Evolutionary conservation across 495 filamentous ascomycete genomes (phyloP), one percentile per base, ranked within the genome.

Genomic region (Penicillium ochrochloron): DNA sequence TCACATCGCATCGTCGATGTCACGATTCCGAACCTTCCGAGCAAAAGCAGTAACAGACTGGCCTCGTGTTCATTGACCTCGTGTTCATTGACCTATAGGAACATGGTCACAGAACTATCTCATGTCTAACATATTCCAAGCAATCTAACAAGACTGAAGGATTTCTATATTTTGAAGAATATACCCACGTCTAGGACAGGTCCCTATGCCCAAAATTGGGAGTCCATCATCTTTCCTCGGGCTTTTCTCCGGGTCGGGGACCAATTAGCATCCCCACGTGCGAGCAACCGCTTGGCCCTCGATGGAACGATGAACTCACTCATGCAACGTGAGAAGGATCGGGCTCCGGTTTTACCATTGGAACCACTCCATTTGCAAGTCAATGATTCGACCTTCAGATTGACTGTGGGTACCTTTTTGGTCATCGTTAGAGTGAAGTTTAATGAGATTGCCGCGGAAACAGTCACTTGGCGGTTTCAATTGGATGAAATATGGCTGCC

Each of bases 181-280:
- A 44, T 19, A 8, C 21, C n/a, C 19, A 17, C 21, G 10, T 48
- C 21, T 14, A 41, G 44, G 21, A 10, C 12, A 48, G 44, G 6
- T 14, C 3, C 15, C 2, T 19, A 23, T 14, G 9, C 21, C 21
- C 23, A 14, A 12, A 48, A 25, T 12, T 12, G 9, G 21, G 9
- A 25, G 21, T 25, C 19, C 44, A 5, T 48, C 44, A 48, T 21
- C 23, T 48, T 25, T 48, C 19, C 19, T 11, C 44, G 44, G 44
- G 19, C 44, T 25, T 48, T 23, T 3, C 44, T 23, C 19, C 44
- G 21, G 10, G 12, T 12, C 21, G 19, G 44, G 19, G 21, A 48
- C 44, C 44, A 48, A 48, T 48, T 4, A 23, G 44, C 44, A 48
- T 48, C 19, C 9, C 21, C 44, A 48, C 44, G 44, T 48, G 44